Conservation (phyloP, 2,329 filamentous ascomycete genomes). For the Apiospora phragmitis region DNA sequence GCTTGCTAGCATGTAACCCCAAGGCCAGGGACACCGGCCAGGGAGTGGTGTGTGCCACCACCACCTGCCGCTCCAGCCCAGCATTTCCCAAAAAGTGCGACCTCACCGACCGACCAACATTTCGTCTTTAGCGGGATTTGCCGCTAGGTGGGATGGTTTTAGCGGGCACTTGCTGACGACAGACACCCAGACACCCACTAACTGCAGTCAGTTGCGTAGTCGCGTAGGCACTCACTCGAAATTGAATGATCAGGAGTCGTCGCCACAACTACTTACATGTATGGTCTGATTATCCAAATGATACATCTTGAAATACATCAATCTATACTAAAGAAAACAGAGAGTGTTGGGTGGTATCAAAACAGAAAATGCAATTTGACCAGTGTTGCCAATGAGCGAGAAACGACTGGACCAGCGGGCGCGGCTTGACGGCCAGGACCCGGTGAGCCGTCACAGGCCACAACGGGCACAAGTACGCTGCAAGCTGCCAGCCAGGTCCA, state of each 20-base stretch:
- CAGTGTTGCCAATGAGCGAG: background rate
- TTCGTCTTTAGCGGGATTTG: background rate
- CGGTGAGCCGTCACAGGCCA: background rate
- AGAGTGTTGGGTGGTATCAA: background rate
- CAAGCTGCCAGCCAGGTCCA: background rate
- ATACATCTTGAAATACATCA: background rate
- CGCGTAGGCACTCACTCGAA: background rate
- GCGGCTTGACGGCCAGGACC: background rate
- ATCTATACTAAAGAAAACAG: background rate
- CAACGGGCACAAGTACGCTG: background rate
- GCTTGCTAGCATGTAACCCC: background rate
- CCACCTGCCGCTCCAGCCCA: background rate
- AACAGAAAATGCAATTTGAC: background rate
- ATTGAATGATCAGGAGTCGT: no score
- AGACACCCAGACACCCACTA: background rate
- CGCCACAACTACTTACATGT: no score
- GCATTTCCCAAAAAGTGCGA: background rate
- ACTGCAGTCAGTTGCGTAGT: background rate
- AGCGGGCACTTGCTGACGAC: background rate
- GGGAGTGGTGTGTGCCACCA: constrained; percentile 2
- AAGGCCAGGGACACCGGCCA: background rate
- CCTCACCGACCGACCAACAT: background rate
- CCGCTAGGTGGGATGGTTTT: background rate
- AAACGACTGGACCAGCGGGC: background rate
- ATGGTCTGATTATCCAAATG: no score